Conservation (phyloP, 805 yeast genomes). For the Candida railenensis region DNA sequence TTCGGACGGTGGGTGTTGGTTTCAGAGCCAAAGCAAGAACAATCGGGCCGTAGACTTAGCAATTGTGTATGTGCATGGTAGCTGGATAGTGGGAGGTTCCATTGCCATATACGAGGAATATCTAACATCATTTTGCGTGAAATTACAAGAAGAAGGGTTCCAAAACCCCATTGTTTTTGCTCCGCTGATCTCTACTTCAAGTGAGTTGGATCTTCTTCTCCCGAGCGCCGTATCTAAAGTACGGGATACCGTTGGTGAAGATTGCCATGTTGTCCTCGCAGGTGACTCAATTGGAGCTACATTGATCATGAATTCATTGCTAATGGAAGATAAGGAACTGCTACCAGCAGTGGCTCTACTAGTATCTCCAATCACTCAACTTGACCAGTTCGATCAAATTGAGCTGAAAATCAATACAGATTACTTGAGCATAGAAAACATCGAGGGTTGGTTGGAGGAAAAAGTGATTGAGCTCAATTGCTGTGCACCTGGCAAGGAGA, state of each 20-base stretch:
- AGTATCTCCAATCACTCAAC: conserved; percentile 22
- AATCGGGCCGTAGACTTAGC: conserved; percentile 34
- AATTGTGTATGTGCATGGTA: conserved; percentile 46
- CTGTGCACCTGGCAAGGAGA: neutral
- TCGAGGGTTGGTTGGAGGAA: neutral
- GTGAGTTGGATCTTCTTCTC: too few species aligned
- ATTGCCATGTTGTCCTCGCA: conserved; percentile 23
- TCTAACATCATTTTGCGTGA: conserved; percentile 36
- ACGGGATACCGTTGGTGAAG: neutral
- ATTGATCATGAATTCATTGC: conserved; percentile 10
- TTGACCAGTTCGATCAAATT: neutral
- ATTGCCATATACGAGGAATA: conserved; percentile 47
- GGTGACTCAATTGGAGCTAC: conserved; percentile 55
- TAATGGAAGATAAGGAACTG: neutral
- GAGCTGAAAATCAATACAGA: neutral
- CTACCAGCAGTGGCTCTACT: conserved; percentile 22
- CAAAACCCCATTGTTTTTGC: conserved; percentile 45
- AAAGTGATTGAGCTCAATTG: neutral
- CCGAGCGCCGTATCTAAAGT: neutral
- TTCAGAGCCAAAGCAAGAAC: conserved; percentile 21
- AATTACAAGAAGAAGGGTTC: conserved; percentile 49
- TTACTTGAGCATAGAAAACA: neutral
- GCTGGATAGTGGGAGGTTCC: conserved; percentile 20
- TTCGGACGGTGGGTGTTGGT: conserved; percentile 7
- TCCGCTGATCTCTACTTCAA: conserved; percentile 7